Evolutionary conservation across 1,284 basidiomycete genomes (phyloP).

Genomic region (Austroboletus rostrupii): DNA sequence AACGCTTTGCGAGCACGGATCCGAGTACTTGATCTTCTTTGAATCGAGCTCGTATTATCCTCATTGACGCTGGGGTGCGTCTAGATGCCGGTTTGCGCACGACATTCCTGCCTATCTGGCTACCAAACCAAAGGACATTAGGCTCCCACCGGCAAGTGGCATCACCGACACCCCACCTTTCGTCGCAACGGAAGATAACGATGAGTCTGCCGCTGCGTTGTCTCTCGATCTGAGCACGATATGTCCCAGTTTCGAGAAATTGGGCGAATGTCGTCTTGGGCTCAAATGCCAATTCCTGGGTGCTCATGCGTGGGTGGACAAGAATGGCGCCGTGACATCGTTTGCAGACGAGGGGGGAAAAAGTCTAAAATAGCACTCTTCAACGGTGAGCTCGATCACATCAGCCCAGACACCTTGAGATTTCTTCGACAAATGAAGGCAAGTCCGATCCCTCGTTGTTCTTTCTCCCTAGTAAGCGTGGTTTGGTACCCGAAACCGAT

Average conservation of each 20-base stretch:
- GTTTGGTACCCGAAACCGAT: constrained; percentile 64
- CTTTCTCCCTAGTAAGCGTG: constrained; percentile 1
- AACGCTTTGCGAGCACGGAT: constrained; percentile 58
- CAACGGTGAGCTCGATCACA: constrained; percentile 74
- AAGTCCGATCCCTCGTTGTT: constrained; percentile 10
- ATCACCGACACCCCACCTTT: constrained; percentile 49
- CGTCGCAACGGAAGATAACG: constrained; percentile 13
- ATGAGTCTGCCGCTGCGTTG: constrained; percentile 6
- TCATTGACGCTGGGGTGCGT: background rate
- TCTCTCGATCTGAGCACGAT: constrained; percentile 47
- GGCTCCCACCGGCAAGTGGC: constrained; percentile 44
- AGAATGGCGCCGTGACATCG: constrained; percentile 39
- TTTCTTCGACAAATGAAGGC: constrained; percentile 67
- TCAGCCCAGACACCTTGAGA: constrained; percentile 54
- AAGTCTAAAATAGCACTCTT: constrained; percentile 47
- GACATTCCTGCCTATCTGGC: constrained; percentile 74
- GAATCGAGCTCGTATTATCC: background rate
- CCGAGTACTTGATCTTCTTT: constrained; percentile 43
- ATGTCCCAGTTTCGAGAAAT: constrained; percentile 73
- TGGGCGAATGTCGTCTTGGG: constrained; percentile 82
- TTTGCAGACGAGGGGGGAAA: constrained; percentile 57
- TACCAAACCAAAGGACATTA: constrained; percentile 73
- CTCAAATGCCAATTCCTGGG: constrained; percentile 91
- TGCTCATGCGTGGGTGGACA: constrained; percentile 53
- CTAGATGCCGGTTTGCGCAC: constrained; percentile 80